Evolutionary conservation across 371 early-diverging fungal genomes (phyloP), one percentile per base, ranked within the genome.

Genomic region (Rhizomucor miehei): DNA sequence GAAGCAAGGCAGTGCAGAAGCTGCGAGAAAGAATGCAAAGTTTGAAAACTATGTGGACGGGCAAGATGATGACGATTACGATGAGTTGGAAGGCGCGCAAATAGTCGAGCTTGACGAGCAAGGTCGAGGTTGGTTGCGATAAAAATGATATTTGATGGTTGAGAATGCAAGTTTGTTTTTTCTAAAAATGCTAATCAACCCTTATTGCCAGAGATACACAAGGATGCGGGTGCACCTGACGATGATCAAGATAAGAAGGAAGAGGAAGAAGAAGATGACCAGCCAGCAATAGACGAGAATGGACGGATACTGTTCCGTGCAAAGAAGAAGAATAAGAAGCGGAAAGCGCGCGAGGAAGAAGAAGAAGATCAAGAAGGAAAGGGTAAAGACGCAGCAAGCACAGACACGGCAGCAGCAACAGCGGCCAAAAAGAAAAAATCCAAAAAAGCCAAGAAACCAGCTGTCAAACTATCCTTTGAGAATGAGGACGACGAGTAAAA

Each of bases 41-140:
- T 76, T 76, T 58, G 49, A 64, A 48, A 53, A 74, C 55, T 71
- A 69, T 40, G 62, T 60, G 40, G 74, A 74, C 57, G 75, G 73
- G 6, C 67, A 72, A 46, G 75, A 73, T 52, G 74, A 77, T 48
- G 67, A 67, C 3, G 78, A 77, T 44, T 69, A 69, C 25, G 69
- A 77, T 55, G 78, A 77, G 39, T 46, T 77, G 3, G 74, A 77
- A 8, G 78, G 78, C 9, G 78, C 78, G 14, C 78, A 77, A 52
- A 62, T 77, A 0, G 76, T 70, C 0, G 70, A 54, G 35, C 54
- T 77, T 44, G 79, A 80, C 29, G 65, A 50, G 17, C 48, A 73
- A 23, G 82, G 70, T 25, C 73, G 70, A 71, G 80, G 82, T 63
- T 63, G 35, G 1, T n/a, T n/a, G n/a, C n/a, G n/a, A n/a, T n/a